Evolutionary conservation across 1,139 yeast genomes (phyloP), one percentile per base, ranked within the genome.

Genomic region (Kodamaea sp.): DNA sequence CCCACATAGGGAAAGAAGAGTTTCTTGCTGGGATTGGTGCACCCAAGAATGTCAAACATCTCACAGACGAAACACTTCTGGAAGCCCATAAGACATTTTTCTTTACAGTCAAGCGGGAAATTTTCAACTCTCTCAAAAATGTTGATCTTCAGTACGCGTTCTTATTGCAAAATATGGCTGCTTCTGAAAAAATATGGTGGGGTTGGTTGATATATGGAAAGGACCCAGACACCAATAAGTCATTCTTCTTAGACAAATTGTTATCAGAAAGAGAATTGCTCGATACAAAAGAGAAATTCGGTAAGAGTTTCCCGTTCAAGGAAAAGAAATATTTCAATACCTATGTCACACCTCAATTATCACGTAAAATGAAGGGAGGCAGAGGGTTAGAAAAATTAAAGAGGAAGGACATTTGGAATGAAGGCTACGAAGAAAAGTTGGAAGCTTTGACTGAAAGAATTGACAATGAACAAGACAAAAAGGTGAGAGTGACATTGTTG

Each of bases 301-400:
- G 44, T 4, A 28, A 44, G 2, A 37, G 53, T 2, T 51, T 53
- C 9, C 70, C 72, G 1, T 54, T 47, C 34, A 67, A 64, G 31
- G 59, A 48, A 16, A 62, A 61, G 42, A 51, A 61, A 30, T 70
- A 69, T 41, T 70, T 70, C 55, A 69, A 70, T 38, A 52, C 59
- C 1, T 70, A 61, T 42, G 71, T 62, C 6, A 70, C 76, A 1
- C 75, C 76, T 4, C 74, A 67, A 42, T 54, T 70, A 19, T 59
- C 74, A 0, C 51, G 73, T 24, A 61, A 61, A 38, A 70, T 70
- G 75, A 63, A 56, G 37, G 56, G 55, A 0, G 35, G 33, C n/a
- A 55, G 63, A 4, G 74, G 73, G 0, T 43, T 70, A 15, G 38
- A 38, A 5, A 26, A 26, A 19, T 13, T 8, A 9, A 24, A 24